Base-by-base conservation (phyloP, 768 basidiomycete genomes). In the Trametes sanguinea region DNA sequence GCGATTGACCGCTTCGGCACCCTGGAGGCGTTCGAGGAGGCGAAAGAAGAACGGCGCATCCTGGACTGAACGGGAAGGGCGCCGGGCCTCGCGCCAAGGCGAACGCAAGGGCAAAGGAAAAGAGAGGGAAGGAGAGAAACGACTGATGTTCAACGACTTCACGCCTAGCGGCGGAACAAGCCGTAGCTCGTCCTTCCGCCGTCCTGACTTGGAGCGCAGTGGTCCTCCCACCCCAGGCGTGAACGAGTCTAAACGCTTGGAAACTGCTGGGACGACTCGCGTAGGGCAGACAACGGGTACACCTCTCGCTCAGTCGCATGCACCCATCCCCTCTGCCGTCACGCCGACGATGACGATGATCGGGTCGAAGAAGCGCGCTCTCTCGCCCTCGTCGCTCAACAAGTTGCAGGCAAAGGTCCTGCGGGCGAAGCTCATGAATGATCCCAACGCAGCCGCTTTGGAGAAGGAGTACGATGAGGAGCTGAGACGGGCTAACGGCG, bases 351-450 rank as follows among this genome's bases (percentile, higher is more conserved):
- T 72, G 27, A 62, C 68, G 11, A 35, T 42, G 57, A 61, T 67
- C 56, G 67, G 58, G 60, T 39, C 71, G 71, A 62, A 77, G 72
- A 29, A 69, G 60, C 80, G 87, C 4, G 81, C 81, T 0, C 69
- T 91, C 57, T 90, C 90, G 0, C 87, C 88, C 2, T 88, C 89
- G 1, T 91, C 90, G 14, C 77, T 98, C 48, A 98, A 99, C 73
- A 90, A 87, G 70, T 76, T 99, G 1, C 96, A 99, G 74, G 96
- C 96, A 3, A 89, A 89, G 67, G 95, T 97, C 2, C 77, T 99
- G 8, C 87, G 93, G 39, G 95, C 97, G 4, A 95, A 90, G 72
- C 80, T 99, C 35, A 90, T 91, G 83, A 86, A 84, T 35, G 81
- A 85, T n/a, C 81, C 89, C 1, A 83, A 94, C 68, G 92, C 94